Conservation (phyloP, 305 asterid genomes). For the Rubia peregrina region DNA sequence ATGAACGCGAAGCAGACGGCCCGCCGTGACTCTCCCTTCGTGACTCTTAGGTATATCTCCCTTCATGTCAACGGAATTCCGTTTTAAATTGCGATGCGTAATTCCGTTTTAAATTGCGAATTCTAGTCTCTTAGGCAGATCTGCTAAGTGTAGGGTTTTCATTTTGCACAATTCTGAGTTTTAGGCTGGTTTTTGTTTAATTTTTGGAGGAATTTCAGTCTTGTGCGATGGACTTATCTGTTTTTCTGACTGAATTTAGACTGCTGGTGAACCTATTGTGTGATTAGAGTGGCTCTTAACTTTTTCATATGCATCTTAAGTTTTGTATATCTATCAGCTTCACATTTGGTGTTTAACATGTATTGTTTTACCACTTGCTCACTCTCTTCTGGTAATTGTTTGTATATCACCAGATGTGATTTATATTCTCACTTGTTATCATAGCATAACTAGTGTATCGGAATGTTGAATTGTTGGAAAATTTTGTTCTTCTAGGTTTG, state of each 20-base stretch:
- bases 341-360: not conserved
- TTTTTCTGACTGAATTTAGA: not conserved
- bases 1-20: no score
- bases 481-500: slow-evolving; percentile 48
- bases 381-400: not conserved
- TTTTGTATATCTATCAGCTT: not conserved
- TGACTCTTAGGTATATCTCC: no score
- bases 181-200: not conserved
- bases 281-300: not conserved
- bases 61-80: no score
- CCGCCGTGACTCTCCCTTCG: no score
- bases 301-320: no score
- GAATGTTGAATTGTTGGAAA: slow-evolving; percentile 5
- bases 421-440: not conserved
- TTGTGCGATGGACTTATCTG: not conserved
- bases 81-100: no score
- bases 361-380: not conserved
- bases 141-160: slow-evolving; percentile 19
- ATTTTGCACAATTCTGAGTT: slow-evolving; percentile 12
- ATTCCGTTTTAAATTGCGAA: not conserved
- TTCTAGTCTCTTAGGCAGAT: slow-evolving; percentile 10
- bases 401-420: not conserved
- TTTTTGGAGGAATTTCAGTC: not conserved
- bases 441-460: not conserved
- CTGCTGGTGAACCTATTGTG: not conserved